These are phyloP conservation scores for Suillus plorans DNA, from an alignment of 768 basidiomycete genomes.

Conservation along the genomic window DNA sequence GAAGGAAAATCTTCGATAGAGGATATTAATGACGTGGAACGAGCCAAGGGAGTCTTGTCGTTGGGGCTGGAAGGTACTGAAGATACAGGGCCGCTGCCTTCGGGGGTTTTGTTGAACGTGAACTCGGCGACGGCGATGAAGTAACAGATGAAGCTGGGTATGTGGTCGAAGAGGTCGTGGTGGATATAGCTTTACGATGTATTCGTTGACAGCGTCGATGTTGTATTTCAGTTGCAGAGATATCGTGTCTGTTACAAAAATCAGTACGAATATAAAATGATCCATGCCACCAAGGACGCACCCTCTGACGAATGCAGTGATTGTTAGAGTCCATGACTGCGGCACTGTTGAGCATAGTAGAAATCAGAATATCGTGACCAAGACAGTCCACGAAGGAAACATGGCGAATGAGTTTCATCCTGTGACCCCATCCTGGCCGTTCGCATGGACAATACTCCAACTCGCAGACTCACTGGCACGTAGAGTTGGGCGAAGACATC, in stretches of 20 bases:
- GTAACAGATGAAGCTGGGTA: slow-evolving; percentile 40
- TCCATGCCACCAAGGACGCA: slow-evolving; percentile 29
- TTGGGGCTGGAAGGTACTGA: slow-evolving; percentile 45
- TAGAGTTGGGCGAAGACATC: too few relatives aligned
- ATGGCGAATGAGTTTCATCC: too few relatives aligned
- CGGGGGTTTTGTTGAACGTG: slow-evolving; percentile 62
- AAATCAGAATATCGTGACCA: too few relatives aligned
- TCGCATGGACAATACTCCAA: too few relatives aligned
- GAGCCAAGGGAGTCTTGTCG: slow-evolving; percentile 38
- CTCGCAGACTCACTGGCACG: too few relatives aligned
- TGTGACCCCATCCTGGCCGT: too few relatives aligned
- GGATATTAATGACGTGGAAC: slow-evolving; percentile 41
- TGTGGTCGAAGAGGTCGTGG: slow-evolving; percentile 39
- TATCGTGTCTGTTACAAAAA: slow-evolving; percentile 74
- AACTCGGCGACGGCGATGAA: slow-evolving; percentile 35
- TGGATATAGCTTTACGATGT: slow-evolving; percentile 77
- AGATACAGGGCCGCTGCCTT: slow-evolving; percentile 40
- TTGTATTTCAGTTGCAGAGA: slow-evolving; percentile 99
- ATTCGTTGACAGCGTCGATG: slow-evolving; percentile 98
- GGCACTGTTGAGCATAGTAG: too few relatives aligned
- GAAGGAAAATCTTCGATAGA: slow-evolving; percentile 29
- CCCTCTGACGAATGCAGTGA: slow-evolving; percentile 92
- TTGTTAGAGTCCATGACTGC: too few relatives aligned
- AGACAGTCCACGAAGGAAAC: too few relatives aligned
- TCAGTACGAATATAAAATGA: not conserved